phyloP scores from a whole-genome alignment of 1,284 basidiomycete species.

The Pterulicium gracile region DNA sequence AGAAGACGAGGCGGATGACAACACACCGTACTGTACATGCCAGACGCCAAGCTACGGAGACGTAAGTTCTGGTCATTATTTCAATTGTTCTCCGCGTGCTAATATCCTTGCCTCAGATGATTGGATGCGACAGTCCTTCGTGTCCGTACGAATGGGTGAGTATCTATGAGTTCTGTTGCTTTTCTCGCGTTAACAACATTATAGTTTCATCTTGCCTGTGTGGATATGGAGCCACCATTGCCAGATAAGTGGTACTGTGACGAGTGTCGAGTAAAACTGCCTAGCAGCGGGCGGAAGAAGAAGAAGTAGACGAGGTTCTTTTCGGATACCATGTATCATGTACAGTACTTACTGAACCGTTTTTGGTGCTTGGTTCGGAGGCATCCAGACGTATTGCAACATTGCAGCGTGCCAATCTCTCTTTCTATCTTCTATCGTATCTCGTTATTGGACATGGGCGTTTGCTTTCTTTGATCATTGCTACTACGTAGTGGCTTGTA shows the following conservation, averaged over 20 bases:
- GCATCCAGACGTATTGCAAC: no score
- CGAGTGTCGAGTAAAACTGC: not conserved
- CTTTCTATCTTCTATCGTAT: no score
- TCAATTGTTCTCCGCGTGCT: not conserved
- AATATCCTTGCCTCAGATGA: not conserved
- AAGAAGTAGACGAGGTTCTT: not conserved
- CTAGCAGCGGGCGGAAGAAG: not conserved
- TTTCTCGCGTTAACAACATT: no score
- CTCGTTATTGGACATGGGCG: no score
- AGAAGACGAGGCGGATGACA: not conserved
- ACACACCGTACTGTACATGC: not conserved
- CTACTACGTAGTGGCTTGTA: no score
- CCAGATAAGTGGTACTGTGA: not conserved
- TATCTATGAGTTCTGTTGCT: not conserved
- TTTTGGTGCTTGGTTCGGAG: no score
- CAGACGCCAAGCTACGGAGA: not conserved
- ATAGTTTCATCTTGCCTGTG: not conserved
- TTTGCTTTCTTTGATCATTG: no score
- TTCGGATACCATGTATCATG: conserved; percentile 10
- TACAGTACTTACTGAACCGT: no score
- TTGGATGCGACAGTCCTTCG: not conserved
- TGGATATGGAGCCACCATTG: not conserved
- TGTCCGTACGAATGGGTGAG: not conserved
- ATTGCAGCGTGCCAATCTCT: no score
- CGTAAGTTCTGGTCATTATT: not conserved